Conservation (phyloP, 2,329 filamentous ascomycete species). For the Cladophialophora carrionii region DNA sequence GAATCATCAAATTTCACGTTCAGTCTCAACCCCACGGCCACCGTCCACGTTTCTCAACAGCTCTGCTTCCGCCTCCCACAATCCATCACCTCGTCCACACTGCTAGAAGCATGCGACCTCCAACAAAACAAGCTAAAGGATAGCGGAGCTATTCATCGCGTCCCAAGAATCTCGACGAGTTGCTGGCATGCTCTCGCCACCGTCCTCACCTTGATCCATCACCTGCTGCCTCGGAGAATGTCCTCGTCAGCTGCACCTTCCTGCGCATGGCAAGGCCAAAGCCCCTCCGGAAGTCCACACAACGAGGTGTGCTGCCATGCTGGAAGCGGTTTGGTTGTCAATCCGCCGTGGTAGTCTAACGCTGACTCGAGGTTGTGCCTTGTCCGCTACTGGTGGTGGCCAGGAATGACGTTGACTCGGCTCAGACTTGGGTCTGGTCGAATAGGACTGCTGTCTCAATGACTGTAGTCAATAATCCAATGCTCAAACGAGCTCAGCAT, state of each 20-base stretch:
- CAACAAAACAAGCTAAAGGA: neutral
- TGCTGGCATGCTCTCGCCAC: neutral
- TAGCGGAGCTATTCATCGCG: neutral
- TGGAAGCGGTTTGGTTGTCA: neutral
- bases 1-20: neutral
- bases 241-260: neutral
- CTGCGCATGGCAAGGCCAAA: neutral
- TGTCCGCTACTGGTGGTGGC: conserved; percentile 1
- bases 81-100: neutral
- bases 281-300: neutral
- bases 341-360: neutral
- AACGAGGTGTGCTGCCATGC: neutral
- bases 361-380: conserved; percentile 9
- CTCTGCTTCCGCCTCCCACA: neutral
- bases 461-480: conserved; percentile 25
- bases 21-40: neutral
- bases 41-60: neutral
- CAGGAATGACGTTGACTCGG: conserved; percentile 1
- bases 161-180: neutral
- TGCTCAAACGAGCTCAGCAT: conserved; percentile 23
- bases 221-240: conserved; percentile 5
- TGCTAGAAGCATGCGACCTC: conserved; percentile 6
- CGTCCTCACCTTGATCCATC: neutral
- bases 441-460: conserved; percentile 11
- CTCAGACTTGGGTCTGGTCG: conserved; percentile 2